phyloP scores from a whole-genome alignment of 495 filamentous ascomycete species.

The Paragyromitra xinjiangensis region DNA sequence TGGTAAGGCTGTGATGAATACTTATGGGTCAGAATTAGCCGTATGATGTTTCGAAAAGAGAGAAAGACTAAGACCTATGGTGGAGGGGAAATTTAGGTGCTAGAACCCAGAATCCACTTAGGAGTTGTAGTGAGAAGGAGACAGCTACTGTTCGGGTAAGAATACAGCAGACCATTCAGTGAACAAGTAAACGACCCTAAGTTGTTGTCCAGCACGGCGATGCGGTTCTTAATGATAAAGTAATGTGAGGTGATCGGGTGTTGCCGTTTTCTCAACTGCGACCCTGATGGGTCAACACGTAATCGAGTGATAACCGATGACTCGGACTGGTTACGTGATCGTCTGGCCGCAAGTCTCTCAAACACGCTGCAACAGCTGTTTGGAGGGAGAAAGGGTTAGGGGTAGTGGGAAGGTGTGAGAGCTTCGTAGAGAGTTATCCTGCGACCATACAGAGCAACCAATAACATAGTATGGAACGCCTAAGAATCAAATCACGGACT shows the following conservation, averaged over 20 bases:
- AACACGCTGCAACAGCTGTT: background rate
- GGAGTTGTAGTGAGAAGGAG: slow-evolving; percentile 6
- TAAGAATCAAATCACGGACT: slow-evolving; percentile 12
- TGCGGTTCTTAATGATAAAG: background rate
- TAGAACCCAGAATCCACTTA: background rate
- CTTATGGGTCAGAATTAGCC: background rate
- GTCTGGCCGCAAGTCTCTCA: background rate
- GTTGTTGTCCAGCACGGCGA: background rate
- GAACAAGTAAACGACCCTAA: background rate
- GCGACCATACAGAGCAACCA: slow-evolving; percentile 24
- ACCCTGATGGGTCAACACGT: slow-evolving; percentile 16
- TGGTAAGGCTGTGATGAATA: background rate
- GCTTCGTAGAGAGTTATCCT: slow-evolving; percentile 26
- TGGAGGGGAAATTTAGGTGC: background rate
- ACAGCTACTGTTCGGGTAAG: slow-evolving; percentile 1
- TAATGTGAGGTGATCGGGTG: slow-evolving; percentile 12
- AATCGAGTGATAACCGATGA: slow-evolving; percentile 41
- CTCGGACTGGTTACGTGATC: slow-evolving; percentile 3
- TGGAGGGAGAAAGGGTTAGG: background rate
- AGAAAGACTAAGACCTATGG: background rate
- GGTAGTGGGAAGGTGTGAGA: slow-evolving; percentile 1
- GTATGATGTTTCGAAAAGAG: background rate
- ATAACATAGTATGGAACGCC: slow-evolving; percentile 25
- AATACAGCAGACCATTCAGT: slow-evolving; percentile 5
- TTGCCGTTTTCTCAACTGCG: slow-evolving; percentile 14